These are phyloP conservation scores for Boletus coccyginus DNA, from an alignment of 768 basidiomycete species.

Conservation along the genomic window DNA sequence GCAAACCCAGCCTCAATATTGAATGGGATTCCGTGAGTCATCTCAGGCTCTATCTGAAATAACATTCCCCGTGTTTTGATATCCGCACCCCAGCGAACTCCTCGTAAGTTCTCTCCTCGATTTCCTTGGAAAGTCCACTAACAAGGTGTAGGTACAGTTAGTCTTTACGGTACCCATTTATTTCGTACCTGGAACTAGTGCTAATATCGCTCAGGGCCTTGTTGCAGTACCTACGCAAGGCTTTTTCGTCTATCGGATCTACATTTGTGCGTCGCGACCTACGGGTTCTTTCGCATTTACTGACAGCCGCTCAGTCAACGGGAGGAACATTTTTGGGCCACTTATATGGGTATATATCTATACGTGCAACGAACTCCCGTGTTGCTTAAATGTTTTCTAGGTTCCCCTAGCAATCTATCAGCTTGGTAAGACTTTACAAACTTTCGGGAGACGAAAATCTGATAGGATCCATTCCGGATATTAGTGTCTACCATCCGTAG, in stretches of 20 bases:
- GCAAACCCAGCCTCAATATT: neutral
- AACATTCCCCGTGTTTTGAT: neutral
- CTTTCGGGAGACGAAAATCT: neutral
- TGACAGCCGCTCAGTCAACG: slow-evolving; percentile 6
- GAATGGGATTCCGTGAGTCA: neutral
- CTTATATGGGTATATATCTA: slow-evolving; percentile 8
- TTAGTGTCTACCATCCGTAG: slow-evolving; percentile 2
- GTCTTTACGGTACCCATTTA: neutral
- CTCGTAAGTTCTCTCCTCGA: neutral
- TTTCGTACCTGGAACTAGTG: no score
- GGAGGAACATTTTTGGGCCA: slow-evolving; percentile 2
- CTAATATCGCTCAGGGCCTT: slow-evolving; percentile 1
- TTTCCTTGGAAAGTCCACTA: neutral
- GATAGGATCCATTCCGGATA: neutral
- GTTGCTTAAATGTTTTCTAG: neutral
- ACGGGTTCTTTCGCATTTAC: no score
- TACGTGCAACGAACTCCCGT: neutral
- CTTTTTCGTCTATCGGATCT: slow-evolving; percentile 14
- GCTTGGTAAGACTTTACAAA: slow-evolving; percentile 4
- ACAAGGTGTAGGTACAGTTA: slow-evolving; percentile 5
- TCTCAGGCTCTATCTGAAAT: neutral
- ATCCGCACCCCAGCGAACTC: neutral
- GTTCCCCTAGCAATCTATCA: neutral
- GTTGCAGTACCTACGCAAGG: slow-evolving; percentile 5
- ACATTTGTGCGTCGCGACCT: neutral